Base-by-base conservation (phyloP, 768 basidiomycete genomes). In the Hericium alpestre region DNA sequence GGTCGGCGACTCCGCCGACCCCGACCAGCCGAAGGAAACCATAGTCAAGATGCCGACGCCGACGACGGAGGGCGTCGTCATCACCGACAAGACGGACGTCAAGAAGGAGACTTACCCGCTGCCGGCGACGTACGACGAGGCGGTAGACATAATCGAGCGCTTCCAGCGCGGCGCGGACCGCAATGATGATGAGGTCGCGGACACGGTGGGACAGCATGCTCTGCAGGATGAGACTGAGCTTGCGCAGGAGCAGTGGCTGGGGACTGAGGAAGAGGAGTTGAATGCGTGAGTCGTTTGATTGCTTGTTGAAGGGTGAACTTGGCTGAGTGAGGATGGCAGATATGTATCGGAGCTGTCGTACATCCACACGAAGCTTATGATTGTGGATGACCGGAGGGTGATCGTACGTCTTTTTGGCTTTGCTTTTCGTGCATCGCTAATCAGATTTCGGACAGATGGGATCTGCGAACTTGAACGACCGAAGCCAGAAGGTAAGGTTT, bases 311-410 rank as follows among this genome's bases (percentile, higher is more conserved):
- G n/a, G 22, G 6, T 16, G 37, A 16, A 38, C 41, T 39, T 37
- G 15, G 32, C 18, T 67, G 9, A 73, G 71, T 51, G 40, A 12
- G 66, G 58, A 54, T 11, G n/a, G 25, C 59, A 87, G 87, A 54
- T 91, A 90, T 70, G 81, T 90, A 18, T 83, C 85, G n/a, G 86
- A 90, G 70, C 60, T 87, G 63, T 70, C 87, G 20, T 92, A 92
- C 63, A 91, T 93, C 58, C 90, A 93, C 67, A 83, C 81, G 22
- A 93, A 93, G 74, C 68, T 95, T 23, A 95, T 96, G 93, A 90
- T 95, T 54, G 90, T 96, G 38, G 94, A 96, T 65, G 94, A 97
- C 66, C 77, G 82, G 37, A 77, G 85, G 38, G 93, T 96, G 48
- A 91, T 98, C 61, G 90, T 91, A 63, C 53, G 88, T 77, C 1